phyloP scores from a whole-genome alignment of 2,329 filamentous ascomycete species.

The Macroventuria anomochaeta region DNA sequence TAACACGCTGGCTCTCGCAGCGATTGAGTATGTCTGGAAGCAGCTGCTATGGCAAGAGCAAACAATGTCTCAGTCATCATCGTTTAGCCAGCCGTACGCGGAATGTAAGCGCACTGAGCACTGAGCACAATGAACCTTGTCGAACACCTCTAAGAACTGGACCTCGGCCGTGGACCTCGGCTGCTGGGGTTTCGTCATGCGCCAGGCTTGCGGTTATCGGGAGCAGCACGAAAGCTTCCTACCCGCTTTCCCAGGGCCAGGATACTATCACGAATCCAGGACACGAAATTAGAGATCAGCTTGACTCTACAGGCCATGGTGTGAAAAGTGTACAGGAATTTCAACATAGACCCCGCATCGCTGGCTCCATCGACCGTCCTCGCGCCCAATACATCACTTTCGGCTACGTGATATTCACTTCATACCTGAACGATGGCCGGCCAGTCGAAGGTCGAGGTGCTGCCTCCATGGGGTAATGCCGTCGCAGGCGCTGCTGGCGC shows the following conservation, averaged over 20 bases:
- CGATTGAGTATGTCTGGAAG: neutral
- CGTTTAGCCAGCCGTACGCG: neutral
- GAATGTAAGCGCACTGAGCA: conserved; percentile 3
- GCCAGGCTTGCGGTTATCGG: conserved; percentile 28
- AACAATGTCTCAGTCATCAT: neutral
- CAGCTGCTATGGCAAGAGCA: neutral
- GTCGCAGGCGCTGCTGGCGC: conserved; percentile 92
- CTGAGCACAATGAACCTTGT: conserved; percentile 4
- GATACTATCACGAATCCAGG: conserved; percentile 2
- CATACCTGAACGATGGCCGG: conserved; percentile 54
- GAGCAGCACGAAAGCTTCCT: conserved; percentile 26
- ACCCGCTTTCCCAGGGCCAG: conserved; percentile 18
- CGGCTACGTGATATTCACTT: neutral
- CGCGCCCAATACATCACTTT: neutral
- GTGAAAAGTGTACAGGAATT: neutral
- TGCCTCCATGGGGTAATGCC: conserved; percentile 92
- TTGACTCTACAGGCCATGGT: conserved; percentile 3
- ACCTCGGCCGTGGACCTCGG: conserved; percentile 48
- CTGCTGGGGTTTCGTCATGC: conserved; percentile 37
- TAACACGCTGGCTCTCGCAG: neutral
- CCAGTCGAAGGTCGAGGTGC: conserved; percentile 68
- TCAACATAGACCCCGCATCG: neutral
- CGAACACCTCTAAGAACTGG: conserved; percentile 17
- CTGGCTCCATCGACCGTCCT: neutral
- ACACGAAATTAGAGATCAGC: neutral